Conservation (phyloP, 805 yeast genomes). For the Yamadazyma kitorensis region DNA sequence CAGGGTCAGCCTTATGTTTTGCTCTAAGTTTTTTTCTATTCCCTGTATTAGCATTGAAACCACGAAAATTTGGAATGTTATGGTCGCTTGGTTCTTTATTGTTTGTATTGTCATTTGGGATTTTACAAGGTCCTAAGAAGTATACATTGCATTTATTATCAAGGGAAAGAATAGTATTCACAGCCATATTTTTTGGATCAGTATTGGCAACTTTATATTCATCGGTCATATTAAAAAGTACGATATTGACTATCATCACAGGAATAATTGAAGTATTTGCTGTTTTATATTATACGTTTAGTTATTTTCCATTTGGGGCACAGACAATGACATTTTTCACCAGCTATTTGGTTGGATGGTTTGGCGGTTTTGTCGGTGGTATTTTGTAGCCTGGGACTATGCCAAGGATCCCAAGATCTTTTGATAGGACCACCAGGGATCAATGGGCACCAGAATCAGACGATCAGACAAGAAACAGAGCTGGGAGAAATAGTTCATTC, state of each 20-base stretch:
- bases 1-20: constrained; percentile 79
- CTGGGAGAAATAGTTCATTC: too few relatives aligned
- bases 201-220: constrained; percentile 76
- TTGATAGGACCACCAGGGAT: too few relatives aligned
- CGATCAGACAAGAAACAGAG: too few relatives aligned
- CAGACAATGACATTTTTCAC: constrained; percentile 59
- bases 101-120: constrained; percentile 86
- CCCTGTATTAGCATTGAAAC: constrained; percentile 86
- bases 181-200: constrained; percentile 75
- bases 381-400: too few relatives aligned
- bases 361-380: constrained; percentile 49
- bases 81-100: constrained; percentile 92
- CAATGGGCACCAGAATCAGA: too few relatives aligned
- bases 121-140: constrained; percentile 87
- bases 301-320: constrained; percentile 96
- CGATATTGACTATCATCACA: constrained; percentile 72
- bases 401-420: too few relatives aligned
- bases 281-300: constrained; percentile 83
- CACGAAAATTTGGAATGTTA: constrained; percentile 82
- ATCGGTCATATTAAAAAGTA: constrained; percentile 63
- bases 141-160: constrained; percentile 74
- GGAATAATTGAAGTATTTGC: constrained; percentile 79
- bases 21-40: constrained; percentile 76
- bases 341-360: constrained; percentile 41
- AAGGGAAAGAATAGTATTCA: constrained; percentile 73